Conservation (phyloP, 2,329 filamentous ascomycete species). For the Penicillium sp. region DNA sequence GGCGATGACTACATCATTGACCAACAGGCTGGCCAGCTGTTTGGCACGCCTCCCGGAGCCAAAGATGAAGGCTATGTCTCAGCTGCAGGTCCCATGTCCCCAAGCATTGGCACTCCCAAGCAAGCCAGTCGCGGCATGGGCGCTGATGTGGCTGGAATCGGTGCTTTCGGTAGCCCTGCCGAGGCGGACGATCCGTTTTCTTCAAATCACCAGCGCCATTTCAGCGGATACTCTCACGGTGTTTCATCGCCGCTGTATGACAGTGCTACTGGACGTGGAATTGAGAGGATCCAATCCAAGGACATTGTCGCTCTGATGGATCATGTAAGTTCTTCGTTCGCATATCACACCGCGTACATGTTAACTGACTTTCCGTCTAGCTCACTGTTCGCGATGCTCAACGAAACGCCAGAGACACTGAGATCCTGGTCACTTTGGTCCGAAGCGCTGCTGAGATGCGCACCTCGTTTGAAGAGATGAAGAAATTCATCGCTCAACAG, state of each 20-base stretch:
- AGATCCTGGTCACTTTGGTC: slow-evolving; percentile 92
- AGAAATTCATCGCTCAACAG: slow-evolving; percentile 84
- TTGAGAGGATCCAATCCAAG: slow-evolving; percentile 91
- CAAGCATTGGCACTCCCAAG: slow-evolving; percentile 51
- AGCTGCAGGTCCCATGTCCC: slow-evolving; percentile 61
- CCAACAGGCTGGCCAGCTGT: slow-evolving; percentile 41
- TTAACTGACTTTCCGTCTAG: slow-evolving; percentile 44
- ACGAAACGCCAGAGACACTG: slow-evolving; percentile 91
- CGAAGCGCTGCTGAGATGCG: slow-evolving; percentile 96
- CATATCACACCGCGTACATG: background rate
- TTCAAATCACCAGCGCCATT: slow-evolving; percentile 61
- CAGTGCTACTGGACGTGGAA: slow-evolving; percentile 79
- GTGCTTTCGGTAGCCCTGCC: slow-evolving; percentile 52
- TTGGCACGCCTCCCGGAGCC: slow-evolving; percentile 59
- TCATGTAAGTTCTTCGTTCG: slow-evolving; percentile 61
- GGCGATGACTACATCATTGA: slow-evolving; percentile 43
- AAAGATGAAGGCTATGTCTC: slow-evolving; percentile 94
- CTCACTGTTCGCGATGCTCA: slow-evolving; percentile 96
- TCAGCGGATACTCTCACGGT: slow-evolving; percentile 89
- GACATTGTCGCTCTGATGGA: slow-evolving; percentile 98
- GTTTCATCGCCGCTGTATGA: slow-evolving; percentile 91
- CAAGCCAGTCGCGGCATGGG: slow-evolving; percentile 51
- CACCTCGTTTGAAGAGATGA: slow-evolving; percentile 93
- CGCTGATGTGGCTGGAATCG: slow-evolving; percentile 57
- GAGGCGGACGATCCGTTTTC: slow-evolving; percentile 67